Conservation (phyloP, 805 yeast species). For the Monosporozyma aquatica region DNA sequence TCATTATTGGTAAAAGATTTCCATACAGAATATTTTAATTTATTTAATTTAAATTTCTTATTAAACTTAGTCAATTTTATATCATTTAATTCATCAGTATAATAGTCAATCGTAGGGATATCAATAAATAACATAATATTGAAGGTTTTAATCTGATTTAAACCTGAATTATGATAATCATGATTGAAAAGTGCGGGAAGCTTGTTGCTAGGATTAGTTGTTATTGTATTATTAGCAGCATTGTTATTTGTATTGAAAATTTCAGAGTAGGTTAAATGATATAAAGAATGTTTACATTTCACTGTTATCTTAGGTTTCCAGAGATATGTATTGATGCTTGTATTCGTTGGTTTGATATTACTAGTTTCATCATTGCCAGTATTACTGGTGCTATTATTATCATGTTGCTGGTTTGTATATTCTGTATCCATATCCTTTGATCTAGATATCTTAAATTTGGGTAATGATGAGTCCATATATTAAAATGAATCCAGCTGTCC, state of each 20-base stretch:
- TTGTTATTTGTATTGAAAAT: constrained; percentile 4
- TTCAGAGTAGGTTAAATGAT: constrained; percentile 24
- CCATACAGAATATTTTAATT: constrained; percentile 20
- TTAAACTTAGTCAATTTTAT: constrained; percentile 22
- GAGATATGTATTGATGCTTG: neutral
- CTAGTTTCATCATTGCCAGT: neutral
- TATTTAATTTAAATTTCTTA: constrained; percentile 25
- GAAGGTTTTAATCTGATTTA: constrained; percentile 6
- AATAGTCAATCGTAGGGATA: constrained; percentile 30
- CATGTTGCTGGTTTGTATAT: too few species aligned
- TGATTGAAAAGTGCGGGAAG: too few species aligned
- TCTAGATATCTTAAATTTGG: neutral
- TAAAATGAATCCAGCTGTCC: too few species aligned
- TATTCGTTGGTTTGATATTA: neutral
- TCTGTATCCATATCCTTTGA: neutral
- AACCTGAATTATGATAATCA: neutral
- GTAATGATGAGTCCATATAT: too few species aligned
- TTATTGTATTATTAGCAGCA: constrained; percentile 1
- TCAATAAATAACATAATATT: constrained; percentile 24
- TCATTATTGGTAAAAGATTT: constrained; percentile 22
- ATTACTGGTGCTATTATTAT: too few species aligned
- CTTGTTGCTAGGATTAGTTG: neutral
- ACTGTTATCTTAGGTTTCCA: constrained; percentile 22
- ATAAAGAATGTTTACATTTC: constrained; percentile 23
- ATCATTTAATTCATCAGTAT: constrained; percentile 26